phyloP scores from a whole-genome alignment of 768 basidiomycete species.

The Pleurotus salmoneostramineus region DNA sequence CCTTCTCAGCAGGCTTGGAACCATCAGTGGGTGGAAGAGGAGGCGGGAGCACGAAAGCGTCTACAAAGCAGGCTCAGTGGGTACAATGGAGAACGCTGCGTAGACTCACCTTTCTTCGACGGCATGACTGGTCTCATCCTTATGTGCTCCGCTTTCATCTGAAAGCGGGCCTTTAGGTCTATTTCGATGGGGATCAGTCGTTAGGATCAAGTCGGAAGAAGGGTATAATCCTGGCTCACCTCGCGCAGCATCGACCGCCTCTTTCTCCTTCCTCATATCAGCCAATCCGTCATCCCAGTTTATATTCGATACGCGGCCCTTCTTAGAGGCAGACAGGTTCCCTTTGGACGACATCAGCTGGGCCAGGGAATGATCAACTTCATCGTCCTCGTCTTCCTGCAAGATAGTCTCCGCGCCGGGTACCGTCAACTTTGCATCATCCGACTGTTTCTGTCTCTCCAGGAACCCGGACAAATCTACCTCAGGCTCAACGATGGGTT shows the following conservation, averaged over 20 bases:
- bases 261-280: constrained; percentile 64
- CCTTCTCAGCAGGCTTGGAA: constrained; percentile 25
- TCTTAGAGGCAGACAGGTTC: constrained; percentile 30
- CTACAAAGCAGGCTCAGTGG: not conserved
- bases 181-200: not conserved
- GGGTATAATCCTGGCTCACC: constrained; percentile 36
- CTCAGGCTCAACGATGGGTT: constrained; percentile 66
- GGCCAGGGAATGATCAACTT: constrained; percentile 55
- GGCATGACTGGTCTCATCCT: constrained; percentile 27
- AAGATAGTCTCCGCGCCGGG: constrained; percentile 14
- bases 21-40: constrained; percentile 48
- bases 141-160: constrained; percentile 49
- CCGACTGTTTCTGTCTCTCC: constrained; percentile 53
- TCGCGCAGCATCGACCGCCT: constrained; percentile 69
- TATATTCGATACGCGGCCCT: constrained; percentile 61
- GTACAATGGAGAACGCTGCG: not conserved
- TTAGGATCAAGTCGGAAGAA: not conserved
- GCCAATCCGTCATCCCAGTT: constrained; percentile 70
- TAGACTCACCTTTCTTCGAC: constrained; percentile 29
- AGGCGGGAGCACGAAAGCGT: constrained; percentile 32
- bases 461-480: constrained; percentile 68
- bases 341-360: constrained; percentile 36
- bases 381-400: constrained; percentile 44
- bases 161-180: constrained; percentile 61
- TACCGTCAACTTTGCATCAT: constrained; percentile 13